phyloP scores from a whole-genome alignment of 1,284 basidiomycete genomes.

The Cryptococcus deneoformans region DNA sequence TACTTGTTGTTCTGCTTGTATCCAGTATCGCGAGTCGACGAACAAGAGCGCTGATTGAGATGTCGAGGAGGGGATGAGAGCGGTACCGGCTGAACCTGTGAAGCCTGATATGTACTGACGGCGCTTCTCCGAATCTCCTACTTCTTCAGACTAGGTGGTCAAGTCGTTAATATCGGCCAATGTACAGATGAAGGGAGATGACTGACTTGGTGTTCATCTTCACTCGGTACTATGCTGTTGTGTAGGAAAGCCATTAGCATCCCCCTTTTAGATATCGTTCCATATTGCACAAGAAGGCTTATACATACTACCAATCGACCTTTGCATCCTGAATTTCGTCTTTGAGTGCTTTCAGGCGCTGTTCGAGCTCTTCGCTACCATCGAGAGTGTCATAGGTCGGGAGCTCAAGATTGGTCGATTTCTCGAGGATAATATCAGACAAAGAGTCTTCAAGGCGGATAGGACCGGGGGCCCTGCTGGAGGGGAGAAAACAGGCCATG shows the following conservation, averaged over 20 bases:
- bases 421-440: background rate
- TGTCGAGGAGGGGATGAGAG: constrained; percentile 63
- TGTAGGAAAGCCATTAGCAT: constrained; percentile 2
- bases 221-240: constrained; percentile 66
- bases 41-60: constrained; percentile 59
- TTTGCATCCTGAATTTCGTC: constrained; percentile 68
- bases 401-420: background rate
- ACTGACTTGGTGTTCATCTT: constrained; percentile 71
- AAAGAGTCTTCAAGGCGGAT: background rate
- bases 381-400: background rate
- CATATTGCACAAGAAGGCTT: background rate
- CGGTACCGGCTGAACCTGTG: constrained; percentile 79
- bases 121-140: constrained; percentile 74
- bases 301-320: constrained; percentile 79
- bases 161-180: background rate
- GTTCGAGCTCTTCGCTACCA: constrained; percentile 30
- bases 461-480: background rate
- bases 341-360: constrained; percentile 64
- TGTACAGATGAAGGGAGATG: background rate
- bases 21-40: constrained; percentile 86
- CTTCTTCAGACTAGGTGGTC: constrained; percentile 65
- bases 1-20: constrained; percentile 73
- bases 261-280: background rate
- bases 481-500: background rate
- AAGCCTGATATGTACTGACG: constrained; percentile 85